phyloP scores from a whole-genome alignment of 192 early-diverging fungal genomes.

The Jimgerdemannia lactiflua region DNA sequence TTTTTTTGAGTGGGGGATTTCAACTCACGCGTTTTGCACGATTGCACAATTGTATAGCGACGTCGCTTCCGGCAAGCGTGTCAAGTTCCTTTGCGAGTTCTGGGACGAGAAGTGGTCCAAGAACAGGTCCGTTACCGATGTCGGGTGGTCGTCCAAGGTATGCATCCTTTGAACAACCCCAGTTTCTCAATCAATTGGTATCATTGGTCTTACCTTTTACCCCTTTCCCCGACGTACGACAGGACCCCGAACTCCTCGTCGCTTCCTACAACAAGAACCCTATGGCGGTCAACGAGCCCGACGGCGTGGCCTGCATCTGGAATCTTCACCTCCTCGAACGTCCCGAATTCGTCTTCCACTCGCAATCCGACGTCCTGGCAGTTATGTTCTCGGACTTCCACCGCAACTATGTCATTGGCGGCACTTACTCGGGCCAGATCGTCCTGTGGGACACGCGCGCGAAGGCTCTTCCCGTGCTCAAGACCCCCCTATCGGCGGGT shows the following conservation, averaged over 20 bases:
- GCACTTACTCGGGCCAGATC: constrained; percentile 98
- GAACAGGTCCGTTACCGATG: constrained; percentile 88
- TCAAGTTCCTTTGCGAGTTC: constrained; percentile 71
- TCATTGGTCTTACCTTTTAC: constrained; percentile 1
- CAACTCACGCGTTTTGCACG: background rate
- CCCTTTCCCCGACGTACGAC: background rate
- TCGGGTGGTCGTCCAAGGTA: constrained; percentile 88
- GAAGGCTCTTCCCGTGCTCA: constrained; percentile 85
- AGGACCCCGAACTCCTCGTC: constrained; percentile 87
- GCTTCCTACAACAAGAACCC: constrained; percentile 93
- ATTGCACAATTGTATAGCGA: constrained; percentile 37
- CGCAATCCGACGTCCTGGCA: constrained; percentile 81
- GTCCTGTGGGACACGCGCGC: constrained; percentile 96
- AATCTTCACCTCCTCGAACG: constrained; percentile 83
- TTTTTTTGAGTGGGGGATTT: background rate
- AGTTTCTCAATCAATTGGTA: background rate
- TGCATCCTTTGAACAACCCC: no score
- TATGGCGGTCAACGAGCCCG: constrained; percentile 81
- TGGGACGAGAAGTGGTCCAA: constrained; percentile 83
- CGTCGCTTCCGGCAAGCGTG: constrained; percentile 59
- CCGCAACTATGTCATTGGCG: constrained; percentile 89
- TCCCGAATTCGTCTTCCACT: constrained; percentile 93
- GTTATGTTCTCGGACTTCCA: constrained; percentile 92
- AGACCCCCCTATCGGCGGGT: constrained; percentile 87
- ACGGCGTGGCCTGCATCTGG: constrained; percentile 96